phyloP scores from a whole-genome alignment of 2,329 filamentous ascomycete genomes.

The Botrytis fragariae region DNA sequence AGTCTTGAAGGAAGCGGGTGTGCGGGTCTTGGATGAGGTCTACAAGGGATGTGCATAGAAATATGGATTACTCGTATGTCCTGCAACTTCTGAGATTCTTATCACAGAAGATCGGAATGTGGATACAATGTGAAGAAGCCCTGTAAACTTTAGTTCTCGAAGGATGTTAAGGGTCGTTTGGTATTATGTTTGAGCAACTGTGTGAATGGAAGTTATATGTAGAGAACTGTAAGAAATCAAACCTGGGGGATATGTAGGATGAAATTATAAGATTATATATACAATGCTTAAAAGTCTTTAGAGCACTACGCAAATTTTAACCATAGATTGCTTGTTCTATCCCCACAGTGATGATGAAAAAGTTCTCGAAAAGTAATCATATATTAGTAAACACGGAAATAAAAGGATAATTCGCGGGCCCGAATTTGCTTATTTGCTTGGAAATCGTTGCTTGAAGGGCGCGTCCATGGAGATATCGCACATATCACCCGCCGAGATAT shows the following conservation, averaged over 20 bases:
- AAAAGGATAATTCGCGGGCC: not conserved
- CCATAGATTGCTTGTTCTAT: not conserved
- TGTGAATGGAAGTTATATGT: not conserved
- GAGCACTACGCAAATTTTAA: not conserved
- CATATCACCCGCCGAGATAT: not conserved
- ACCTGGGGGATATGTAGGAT: not conserved
- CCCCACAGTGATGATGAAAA: constrained; percentile 5
- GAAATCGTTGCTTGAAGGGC: not conserved
- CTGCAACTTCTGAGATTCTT: not conserved
- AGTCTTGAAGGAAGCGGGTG: not conserved
- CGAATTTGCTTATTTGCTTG: not conserved
- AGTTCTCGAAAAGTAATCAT: not conserved
- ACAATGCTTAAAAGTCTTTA: not conserved
- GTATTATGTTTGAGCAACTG: not conserved
- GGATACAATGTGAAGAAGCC: not conserved
- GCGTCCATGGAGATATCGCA: not conserved
- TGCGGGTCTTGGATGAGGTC: not conserved
- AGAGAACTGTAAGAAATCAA: not conserved
- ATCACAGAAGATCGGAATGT: not conserved
- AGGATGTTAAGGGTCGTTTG: not conserved
- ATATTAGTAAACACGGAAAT: not conserved
- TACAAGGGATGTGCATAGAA: not conserved
- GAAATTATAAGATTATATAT: not conserved
- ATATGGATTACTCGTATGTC: constrained; percentile 7
- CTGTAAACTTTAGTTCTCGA: not conserved